Percentiles rank a stretch among this genome's conserved stretches.
These are phyloP conservation scores for Salvia sclarea DNA, from an alignment of 305 asterid genomes.

Conservation along the genomic window DNA sequence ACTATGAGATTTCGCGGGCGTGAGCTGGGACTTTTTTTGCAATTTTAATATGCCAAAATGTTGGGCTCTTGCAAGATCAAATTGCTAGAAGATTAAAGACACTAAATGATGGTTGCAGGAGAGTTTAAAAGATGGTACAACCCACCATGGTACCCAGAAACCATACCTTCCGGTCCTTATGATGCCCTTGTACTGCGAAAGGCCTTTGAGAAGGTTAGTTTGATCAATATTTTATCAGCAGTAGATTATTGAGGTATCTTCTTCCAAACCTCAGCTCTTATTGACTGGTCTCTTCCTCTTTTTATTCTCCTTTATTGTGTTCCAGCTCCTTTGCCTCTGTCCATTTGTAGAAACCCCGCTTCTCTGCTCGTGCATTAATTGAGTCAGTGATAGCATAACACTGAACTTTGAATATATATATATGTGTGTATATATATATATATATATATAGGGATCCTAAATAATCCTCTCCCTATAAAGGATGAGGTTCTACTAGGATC, in stretches of 20 bases:
- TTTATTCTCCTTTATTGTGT: slow-evolving; percentile 18
- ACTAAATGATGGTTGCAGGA: slow-evolving; percentile 55
- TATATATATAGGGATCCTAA: no score
- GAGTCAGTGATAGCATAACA: not conserved
- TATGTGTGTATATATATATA: no score
- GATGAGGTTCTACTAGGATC: no score
- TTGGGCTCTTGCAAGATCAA: slow-evolving; percentile 24
- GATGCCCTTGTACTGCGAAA: slow-evolving; percentile 74
- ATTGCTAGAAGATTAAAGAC: slow-evolving; percentile 29
- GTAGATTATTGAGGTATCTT: slow-evolving; percentile 14
- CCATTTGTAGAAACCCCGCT: not conserved
- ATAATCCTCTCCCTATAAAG: no score
- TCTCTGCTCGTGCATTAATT: not conserved
- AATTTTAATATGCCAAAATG: slow-evolving; percentile 13
- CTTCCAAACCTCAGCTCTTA: slow-evolving; percentile 19
- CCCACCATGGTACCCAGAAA: slow-evolving; percentile 87
- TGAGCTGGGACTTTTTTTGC: not conserved
- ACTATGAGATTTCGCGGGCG: slow-evolving; percentile 10
- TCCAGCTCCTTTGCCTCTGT: slow-evolving; percentile 10
- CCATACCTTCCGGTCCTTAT: slow-evolving; percentile 75
- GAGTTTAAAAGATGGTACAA: slow-evolving; percentile 93
- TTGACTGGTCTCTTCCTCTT: not conserved
- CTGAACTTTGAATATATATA: not conserved
- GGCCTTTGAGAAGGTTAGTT: slow-evolving; percentile 94
- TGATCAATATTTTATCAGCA: slow-evolving; percentile 29